phyloP scores from a whole-genome alignment of 768 basidiomycete species.

The Solioccasus polychromus region DNA sequence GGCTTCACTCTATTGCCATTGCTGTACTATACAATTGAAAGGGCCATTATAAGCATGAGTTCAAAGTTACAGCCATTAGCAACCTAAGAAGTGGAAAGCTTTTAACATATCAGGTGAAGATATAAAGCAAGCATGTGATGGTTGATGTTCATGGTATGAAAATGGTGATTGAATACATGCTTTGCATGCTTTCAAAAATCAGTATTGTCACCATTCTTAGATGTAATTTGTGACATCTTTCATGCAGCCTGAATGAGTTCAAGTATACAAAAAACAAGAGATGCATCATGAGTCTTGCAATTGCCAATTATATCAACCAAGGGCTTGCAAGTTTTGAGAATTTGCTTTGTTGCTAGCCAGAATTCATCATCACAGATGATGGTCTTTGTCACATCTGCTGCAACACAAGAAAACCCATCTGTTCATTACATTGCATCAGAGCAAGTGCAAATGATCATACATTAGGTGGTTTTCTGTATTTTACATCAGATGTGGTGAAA shows the following conservation, averaged over 20 bases:
- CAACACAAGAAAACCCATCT: neutral
- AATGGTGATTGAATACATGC: constrained; percentile 25
- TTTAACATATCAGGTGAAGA: constrained; percentile 35
- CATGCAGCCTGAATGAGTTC: constrained; percentile 27
- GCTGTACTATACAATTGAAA: constrained; percentile 4
- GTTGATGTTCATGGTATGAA: constrained; percentile 34
- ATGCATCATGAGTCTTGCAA: constrained; percentile 26
- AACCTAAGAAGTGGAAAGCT: constrained; percentile 30
- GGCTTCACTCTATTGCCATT: constrained; percentile 26
- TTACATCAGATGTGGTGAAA: too few relatives aligned
- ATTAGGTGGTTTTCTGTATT: too few relatives aligned
- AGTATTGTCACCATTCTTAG: constrained; percentile 4
- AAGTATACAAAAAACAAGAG: constrained; percentile 37
- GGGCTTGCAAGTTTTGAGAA: constrained; percentile 12
- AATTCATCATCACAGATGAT: constrained; percentile 19
- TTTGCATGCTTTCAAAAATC: constrained; percentile 26
- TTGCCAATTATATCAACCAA: constrained; percentile 30
- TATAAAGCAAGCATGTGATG: constrained; percentile 33
- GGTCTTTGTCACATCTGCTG: constrained; percentile 12
- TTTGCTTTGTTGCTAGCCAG: constrained; percentile 27
- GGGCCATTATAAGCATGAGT: constrained; percentile 13
- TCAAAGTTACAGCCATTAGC: constrained; percentile 16
- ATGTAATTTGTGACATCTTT: constrained; percentile 14
- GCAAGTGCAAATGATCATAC: too few relatives aligned
- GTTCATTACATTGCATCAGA: too few relatives aligned